phyloP scores from a whole-genome alignment of 75 land plant genomes.

The Adiantum capillusveneris region DNA sequence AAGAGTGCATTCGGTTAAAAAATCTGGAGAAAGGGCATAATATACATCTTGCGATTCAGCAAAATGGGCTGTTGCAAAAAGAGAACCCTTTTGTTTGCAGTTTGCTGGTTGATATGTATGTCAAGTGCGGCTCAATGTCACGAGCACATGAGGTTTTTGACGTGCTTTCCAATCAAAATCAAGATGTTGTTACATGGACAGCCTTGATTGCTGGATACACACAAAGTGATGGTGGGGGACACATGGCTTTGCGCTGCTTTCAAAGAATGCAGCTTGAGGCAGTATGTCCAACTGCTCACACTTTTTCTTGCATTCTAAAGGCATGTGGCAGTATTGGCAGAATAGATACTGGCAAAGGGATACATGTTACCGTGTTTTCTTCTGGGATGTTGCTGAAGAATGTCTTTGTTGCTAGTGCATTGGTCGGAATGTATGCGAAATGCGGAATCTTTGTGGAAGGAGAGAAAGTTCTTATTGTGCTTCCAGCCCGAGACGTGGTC shows the following conservation, averaged over 20 bases:
- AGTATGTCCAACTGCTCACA: not conserved
- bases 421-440: slow-evolving; percentile 7
- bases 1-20: no score
- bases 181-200: slow-evolving; percentile 7
- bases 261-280: not conserved
- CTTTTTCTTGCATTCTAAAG: not conserved
- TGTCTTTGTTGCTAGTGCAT: not conserved
- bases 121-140: not conserved
- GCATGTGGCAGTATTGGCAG: not conserved
- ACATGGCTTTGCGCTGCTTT: not conserved
- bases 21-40: no score
- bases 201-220: slow-evolving; percentile 7
- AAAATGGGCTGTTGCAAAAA: no score
- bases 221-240: not conserved
- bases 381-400: not conserved
- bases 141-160: slow-evolving; percentile 3
- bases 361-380: not conserved
- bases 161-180: not conserved
- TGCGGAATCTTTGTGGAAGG: slow-evolving; percentile 7
- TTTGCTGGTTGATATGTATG: slow-evolving; percentile 1
- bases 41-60: no score
- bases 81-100: no score
- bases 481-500: slow-evolving; percentile 5
- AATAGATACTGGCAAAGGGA: not conserved
- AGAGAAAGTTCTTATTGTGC: not conserved